These are phyloP conservation scores for Podaxis rugospora DNA, from an alignment of 768 basidiomycete genomes.

Conservation along the genomic window DNA sequence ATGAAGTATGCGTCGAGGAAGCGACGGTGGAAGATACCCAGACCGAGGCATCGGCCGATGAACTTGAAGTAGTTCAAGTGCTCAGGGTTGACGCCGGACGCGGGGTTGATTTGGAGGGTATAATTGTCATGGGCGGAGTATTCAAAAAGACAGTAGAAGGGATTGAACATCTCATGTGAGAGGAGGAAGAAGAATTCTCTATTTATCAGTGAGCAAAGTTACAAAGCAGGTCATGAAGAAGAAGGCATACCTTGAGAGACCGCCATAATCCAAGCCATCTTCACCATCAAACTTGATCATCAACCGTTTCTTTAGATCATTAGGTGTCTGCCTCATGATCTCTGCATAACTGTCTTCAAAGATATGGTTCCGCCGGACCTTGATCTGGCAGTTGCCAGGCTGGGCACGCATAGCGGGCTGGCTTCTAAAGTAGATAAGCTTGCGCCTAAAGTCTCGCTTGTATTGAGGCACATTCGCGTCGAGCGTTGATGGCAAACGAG, in stretches of 20 bases:
- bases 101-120: slow-evolving; percentile 98
- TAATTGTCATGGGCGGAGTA: slow-evolving; percentile 99
- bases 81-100: slow-evolving; percentile 97
- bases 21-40: slow-evolving; percentile 98
- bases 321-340: slow-evolving; percentile 99
- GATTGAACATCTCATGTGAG: slow-evolving; percentile 99
- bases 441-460: slow-evolving; percentile 98
- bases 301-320: slow-evolving; percentile 95
- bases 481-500: slow-evolving; percentile 89
- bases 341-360: slow-evolving; percentile 99
- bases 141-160: slow-evolving; percentile 99
- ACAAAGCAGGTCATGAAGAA: not conserved
- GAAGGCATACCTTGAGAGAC: slow-evolving; percentile 77
- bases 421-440: slow-evolving; percentile 98
- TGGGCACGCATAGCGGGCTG: slow-evolving; percentile 98
- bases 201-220: slow-evolving; percentile 8
- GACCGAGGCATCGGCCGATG: slow-evolving; percentile 91
- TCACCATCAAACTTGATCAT: slow-evolving; percentile 99
- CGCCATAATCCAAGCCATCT: slow-evolving; percentile 98
- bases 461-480: slow-evolving; percentile 98
- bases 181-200: slow-evolving; percentile 99
- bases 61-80: slow-evolving; percentile 99
- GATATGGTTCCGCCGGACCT: slow-evolving; percentile 95
- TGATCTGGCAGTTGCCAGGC: slow-evolving; percentile 98
- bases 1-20: slow-evolving; percentile 99